Evolutionary conservation across 345 rosid genomes (phyloP).

Genomic region (Zanthoxylum bungeanum): DNA sequence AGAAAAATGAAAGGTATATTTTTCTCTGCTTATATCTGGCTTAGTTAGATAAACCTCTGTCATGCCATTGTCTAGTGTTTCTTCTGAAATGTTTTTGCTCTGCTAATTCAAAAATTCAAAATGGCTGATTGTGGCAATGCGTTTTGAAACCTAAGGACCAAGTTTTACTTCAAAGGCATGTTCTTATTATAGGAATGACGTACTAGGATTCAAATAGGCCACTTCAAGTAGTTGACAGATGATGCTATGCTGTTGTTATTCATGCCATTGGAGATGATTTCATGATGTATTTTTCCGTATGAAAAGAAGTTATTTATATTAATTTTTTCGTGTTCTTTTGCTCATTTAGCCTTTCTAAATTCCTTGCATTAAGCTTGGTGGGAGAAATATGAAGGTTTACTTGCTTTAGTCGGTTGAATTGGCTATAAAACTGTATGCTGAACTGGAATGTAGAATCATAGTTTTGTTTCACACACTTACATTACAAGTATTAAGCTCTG

Average conservation of each 20-base stretch:
- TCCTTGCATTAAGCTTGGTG: background rate
- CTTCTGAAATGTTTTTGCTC: background rate
- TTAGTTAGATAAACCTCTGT: slow-evolving; percentile 15
- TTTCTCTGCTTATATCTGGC: slow-evolving; percentile 7
- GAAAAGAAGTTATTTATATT: slow-evolving; percentile 14
- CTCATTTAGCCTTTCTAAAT: background rate
- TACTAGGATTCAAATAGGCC: slow-evolving; percentile 14
- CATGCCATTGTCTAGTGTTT: slow-evolving; percentile 14
- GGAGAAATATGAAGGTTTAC: background rate
- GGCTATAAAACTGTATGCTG: background rate
- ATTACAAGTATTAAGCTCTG: background rate
- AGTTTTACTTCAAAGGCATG: background rate
- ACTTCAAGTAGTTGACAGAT: slow-evolving; percentile 4
- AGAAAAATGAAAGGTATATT: slow-evolving; percentile 37
- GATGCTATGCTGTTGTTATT: background rate
- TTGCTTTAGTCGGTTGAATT: background rate
- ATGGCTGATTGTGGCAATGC: slow-evolving; percentile 14
- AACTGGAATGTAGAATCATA: background rate
- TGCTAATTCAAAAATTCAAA: slow-evolving; percentile 14
- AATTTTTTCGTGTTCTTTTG: slow-evolving; percentile 4
- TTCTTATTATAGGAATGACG: slow-evolving; percentile 8
- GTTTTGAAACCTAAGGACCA: slow-evolving; percentile 6
- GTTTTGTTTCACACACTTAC: background rate
- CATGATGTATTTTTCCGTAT: slow-evolving; percentile 7
- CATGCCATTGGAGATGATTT: background rate